Evolutionary conservation across 164 flowering plant species (phyloP), one percentile per base, ranked within the genome.

Genomic region (Magnolia sinica): DNA sequence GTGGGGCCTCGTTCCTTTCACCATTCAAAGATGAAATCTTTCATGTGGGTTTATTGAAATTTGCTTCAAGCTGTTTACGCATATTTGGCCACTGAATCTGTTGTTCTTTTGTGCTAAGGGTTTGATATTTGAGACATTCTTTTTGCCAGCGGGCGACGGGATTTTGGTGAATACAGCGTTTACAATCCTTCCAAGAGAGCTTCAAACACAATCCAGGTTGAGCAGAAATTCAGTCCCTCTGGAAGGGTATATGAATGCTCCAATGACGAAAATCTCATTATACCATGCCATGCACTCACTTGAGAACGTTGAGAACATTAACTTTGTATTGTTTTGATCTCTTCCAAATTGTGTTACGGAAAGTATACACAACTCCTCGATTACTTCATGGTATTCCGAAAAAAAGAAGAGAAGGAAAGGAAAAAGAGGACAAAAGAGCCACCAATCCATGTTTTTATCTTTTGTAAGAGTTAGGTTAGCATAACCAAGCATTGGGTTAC

Each of bases 161-260:
- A 92, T 65, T 96, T 94, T 24, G 98, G 99, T 0, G 97, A 90
- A 18, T 91, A 87, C 87, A 96, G 99, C 63, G 96, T 96, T 2
- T 93, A 88, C 79, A 89, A 89, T 74, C 92, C 95, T 50, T 71
- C 81, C 22, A 91, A 89, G 70, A 88, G 72, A 77, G 74, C 76
- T 70, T 49, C 10, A 4, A 73, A 31, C 1, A 68, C 16, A 55
- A 11, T 11, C 18, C 16, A 55, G 11, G 13, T 55, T 55, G 61
- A 55, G 61, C 61, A 55, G 18, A 55, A 11, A 55, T 55, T 55
- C 61, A 9, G 61, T 55, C 18, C 0, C 4, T 55, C 61, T 55
- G 61, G 18, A 55, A 16, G 61, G 19, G 61, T 11, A 3, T 55
- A 11, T 55, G 61, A 2, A 55, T 55, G 13, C 61, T 16, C 13